Evolutionary conservation across 2,329 filamentous ascomycete species (phyloP), one percentile per base, ranked within the genome.

Genomic region (Trichoderma sp.): DNA sequence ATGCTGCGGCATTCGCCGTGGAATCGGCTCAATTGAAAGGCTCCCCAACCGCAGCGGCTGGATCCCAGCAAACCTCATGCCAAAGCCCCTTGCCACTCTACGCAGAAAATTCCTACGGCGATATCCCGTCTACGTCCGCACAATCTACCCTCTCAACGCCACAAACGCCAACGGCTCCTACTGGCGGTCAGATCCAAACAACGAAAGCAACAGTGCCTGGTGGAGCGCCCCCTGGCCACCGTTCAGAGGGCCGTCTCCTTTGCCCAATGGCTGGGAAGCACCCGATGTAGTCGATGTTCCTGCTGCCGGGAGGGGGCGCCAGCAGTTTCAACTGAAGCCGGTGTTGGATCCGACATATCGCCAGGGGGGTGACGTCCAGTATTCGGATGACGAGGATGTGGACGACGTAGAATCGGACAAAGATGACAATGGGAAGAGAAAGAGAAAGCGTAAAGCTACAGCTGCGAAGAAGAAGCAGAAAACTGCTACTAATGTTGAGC

Each of bases 41-140:
- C 71, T 80, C 13, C 79, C 78, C 16, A 80, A 80, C 70, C 74
- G 73, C 40, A 78, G 76, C 19, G 78, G 78, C 24, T 80, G 77
- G 77, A 75, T 80, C 21, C 71, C 69, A 7, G 68, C 58, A 1
- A 61, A 43, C 3, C 60, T 72, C 16, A 61, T 77, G 8, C 73
- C 70, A 6, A 70, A 64, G 24, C 56, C 66, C 0, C 62, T 76
- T 4, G 64, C 68, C 14, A 10, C 47, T 1, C 60, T 78, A 37
- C 77, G 75, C 59, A 69, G 71, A 0, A 65, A 37, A 10, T 79
- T 79, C 69, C n/a, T 71, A 0, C 37, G 35, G 6, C 56, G 57
- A 58, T 73, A 78, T 29, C 76, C 77, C 13, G 66, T 66, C 3
- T 79, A 80, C 68, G 47, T 53, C 7, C 71, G 71, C 19, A 79